These are phyloP conservation scores for Leccinum aurantiacum DNA, from an alignment of 768 basidiomycete species.

Conservation along the genomic window DNA sequence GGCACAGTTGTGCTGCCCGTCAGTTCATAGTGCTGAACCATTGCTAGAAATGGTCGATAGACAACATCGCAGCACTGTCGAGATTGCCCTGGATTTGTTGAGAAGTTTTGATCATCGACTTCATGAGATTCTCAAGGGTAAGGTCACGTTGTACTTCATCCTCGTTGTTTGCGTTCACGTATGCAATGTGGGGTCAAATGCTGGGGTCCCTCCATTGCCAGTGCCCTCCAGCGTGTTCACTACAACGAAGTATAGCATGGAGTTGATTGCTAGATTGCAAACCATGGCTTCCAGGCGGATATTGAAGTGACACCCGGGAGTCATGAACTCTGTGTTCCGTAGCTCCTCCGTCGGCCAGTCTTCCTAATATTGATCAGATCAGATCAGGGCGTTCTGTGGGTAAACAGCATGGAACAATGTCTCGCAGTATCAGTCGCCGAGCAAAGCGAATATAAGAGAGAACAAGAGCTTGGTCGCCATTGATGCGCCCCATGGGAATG, in stretches of 20 bases:
- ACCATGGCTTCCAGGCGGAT: conserved; percentile 89
- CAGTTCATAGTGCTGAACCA: conserved; percentile 87
- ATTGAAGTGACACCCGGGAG: conserved; percentile 85
- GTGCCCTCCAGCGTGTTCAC: conserved; percentile 97
- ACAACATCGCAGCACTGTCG: conserved; percentile 62
- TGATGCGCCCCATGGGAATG: too few relatives aligned
- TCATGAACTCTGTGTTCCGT: conserved; percentile 79
- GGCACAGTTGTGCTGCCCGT: conserved; percentile 50
- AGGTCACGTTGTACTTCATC: conserved; percentile 58
- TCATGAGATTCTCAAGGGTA: conserved; percentile 86
- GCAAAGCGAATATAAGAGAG: conserved; percentile 91
- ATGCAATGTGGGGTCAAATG: conserved; percentile 90
- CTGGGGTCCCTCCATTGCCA: conserved; percentile 75
- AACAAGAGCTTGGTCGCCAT: conserved; percentile 28
- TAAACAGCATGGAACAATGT: conserved; percentile 97
- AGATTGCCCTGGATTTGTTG: conserved; percentile 72
- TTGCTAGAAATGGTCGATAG: conserved; percentile 94
- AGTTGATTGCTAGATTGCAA: conserved; percentile 90
- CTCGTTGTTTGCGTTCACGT: conserved; percentile 89
- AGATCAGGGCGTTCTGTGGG: conserved; percentile 70
- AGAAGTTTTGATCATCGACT: conserved; percentile 52
- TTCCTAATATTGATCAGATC: conserved; percentile 45
- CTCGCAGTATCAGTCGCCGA: conserved; percentile 80
- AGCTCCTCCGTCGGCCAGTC: conserved; percentile 74
- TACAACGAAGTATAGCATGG: conserved; percentile 88